phyloP scores from a whole-genome alignment of 73 alveolate genomes.

The Uronychia setigera region DNA sequence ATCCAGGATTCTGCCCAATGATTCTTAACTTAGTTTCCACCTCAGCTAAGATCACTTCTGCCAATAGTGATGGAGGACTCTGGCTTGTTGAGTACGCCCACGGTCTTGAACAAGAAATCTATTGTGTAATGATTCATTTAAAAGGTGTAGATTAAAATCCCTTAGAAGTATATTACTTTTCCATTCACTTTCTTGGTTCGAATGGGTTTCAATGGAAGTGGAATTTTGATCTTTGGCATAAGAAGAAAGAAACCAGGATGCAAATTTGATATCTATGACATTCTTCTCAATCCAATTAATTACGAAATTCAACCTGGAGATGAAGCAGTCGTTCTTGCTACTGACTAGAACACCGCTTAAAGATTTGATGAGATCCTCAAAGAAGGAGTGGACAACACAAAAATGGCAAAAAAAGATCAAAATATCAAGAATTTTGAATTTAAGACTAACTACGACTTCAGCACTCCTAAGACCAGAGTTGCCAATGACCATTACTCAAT shows the following conservation, averaged over 20 bases:
- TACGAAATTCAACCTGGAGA: constrained; percentile 61
- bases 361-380: constrained; percentile 33
- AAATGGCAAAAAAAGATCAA: neutral
- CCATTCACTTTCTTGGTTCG: constrained; percentile 51
- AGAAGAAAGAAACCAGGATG: constrained; percentile 61
- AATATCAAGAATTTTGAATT: constrained; percentile 10
- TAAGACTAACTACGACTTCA: constrained; percentile 46
- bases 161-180: constrained; percentile 33
- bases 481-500: neutral
- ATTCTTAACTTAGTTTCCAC: constrained; percentile 48
- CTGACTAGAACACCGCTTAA: constrained; percentile 60
- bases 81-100: constrained; percentile 71
- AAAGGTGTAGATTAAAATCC: constrained; percentile 33
- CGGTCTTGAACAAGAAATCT: constrained; percentile 69
- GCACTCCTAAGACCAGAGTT: constrained; percentile 18
- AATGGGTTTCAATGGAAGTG: constrained; percentile 61
- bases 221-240: constrained; percentile 54
- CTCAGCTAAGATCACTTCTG: constrained; percentile 48
- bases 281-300: constrained; percentile 56
- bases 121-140: constrained; percentile 33
- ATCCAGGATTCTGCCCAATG: constrained; percentile 74
- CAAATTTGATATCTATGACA: constrained; percentile 42
- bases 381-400: neutral
- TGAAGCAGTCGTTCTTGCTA: constrained; percentile 66
- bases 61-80: constrained; percentile 24